Base-by-base conservation (phyloP, 1,139 yeast genomes). In the Suzukiozyma palmioleophila region DNA sequence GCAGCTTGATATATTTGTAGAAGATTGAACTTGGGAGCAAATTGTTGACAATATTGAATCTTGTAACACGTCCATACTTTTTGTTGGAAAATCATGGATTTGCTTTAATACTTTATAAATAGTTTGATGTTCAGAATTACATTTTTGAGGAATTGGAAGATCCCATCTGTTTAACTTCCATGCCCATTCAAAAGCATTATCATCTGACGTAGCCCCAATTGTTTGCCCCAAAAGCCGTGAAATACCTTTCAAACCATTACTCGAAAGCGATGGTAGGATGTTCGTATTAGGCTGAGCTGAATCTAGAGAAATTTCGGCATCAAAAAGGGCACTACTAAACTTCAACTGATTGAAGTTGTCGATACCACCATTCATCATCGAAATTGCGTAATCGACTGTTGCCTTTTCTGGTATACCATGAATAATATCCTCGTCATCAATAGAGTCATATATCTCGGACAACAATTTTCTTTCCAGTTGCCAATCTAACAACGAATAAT, bases 111-210 rank as follows among this genome's bases (percentile, higher is more conserved):
- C 59, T 13, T 63, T 64, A 51, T 78, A 84, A 10, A 77, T 60
- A 6, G 62, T 54, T 35, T 70, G 73, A 40, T 74, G 68, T 36
- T 68, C 73, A 3, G 59, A 56, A 0, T 37, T 35, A 0, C 72
- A 54, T 0, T 43, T 44, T 2, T 48, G 50, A 0, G 75, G 64
- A 2, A 53, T 50, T 0, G 92, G 85, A 4, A 82, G 43, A 41
- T 81, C 83, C 95, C 95, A 87, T 38, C 74, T 70, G 39, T 71
- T 75, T 29, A 86, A 59, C 52, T 82, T 83, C 95, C 95, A 86
- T 0, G 81, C 73, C 73, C 83, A 75, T 39, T 75, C 73, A 45
- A 54, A 66, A 4, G 37, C 21, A 26, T 31, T 33, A 11, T 29
- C 38, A 8, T 34, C 39, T 6, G 32, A 24, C 7, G 29, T 26